Conservation (phyloP, 2,329 filamentous ascomycete genomes). For the Trichoderma harzianum region DNA sequence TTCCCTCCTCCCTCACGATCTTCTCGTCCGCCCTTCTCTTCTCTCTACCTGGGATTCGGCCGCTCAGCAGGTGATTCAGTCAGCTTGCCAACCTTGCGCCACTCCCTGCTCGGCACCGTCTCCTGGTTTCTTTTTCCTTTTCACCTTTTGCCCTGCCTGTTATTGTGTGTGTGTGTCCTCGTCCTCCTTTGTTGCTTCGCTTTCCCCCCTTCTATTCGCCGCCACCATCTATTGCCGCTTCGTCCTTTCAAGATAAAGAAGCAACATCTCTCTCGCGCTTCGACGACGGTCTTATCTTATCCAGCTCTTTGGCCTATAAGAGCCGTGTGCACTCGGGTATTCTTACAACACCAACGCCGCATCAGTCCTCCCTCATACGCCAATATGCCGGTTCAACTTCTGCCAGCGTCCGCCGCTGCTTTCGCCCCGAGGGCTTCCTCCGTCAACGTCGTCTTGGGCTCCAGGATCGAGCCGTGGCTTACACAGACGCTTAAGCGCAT, state of each 20-base stretch:
- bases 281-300: neutral
- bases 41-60: slow-evolving; percentile 49
- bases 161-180: slow-evolving; percentile 4
- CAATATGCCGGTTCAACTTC: slow-evolving; percentile 82
- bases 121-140: slow-evolving; percentile 42
- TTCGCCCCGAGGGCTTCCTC: slow-evolving; percentile 88
- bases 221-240: neutral
- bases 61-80: slow-evolving; percentile 57
- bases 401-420: slow-evolving; percentile 92
- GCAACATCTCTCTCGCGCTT: neutral
- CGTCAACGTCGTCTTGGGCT: slow-evolving; percentile 89
- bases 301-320: neutral
- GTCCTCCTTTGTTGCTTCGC: slow-evolving; percentile 7
- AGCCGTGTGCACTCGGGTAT: neutral
- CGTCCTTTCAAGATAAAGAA: neutral
- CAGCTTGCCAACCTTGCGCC: slow-evolving; percentile 22
- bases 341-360: neutral
- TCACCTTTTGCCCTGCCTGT: slow-evolving; percentile 32
- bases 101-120: slow-evolving; percentile 50
- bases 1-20: slow-evolving; percentile 50
- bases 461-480: slow-evolving; percentile 93
- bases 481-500: slow-evolving; percentile 95
- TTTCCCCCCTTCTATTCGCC: slow-evolving; percentile 2
- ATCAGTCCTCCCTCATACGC: neutral
- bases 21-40: slow-evolving; percentile 57